Base-by-base conservation (phyloP, 305 asterid genomes). In the Fraxinus angustifolia region DNA sequence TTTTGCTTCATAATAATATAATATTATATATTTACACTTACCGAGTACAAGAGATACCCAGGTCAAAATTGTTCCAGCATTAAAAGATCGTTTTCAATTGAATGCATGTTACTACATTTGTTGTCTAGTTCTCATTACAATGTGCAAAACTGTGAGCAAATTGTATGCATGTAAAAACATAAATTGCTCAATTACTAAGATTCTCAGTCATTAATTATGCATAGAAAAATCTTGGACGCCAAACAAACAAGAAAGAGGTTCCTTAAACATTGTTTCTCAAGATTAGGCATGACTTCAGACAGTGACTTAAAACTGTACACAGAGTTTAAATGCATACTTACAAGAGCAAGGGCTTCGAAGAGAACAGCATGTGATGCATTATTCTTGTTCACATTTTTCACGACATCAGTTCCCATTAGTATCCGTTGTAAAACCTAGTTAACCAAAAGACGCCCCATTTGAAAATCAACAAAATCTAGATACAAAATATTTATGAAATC, bases 321-420 rank as follows among this genome's bases (percentile, higher is more conserved):
- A 35, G 45, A 72, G 71, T 50, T 26, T 26, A 30, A 70, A 36
- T n/a, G 50, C 38, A 83, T 80, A 91, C 98, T 93, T 91, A 96
- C 99, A 82, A 96, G 98, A 75, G 98, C 94, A 91, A 96, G 99
- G 81, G 99, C 98, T 90, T 96, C 99, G 80, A 96, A 96, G 81
- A 96, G 97, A 85, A 96, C 99, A 82, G 98, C 99, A 88, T 96
- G 99, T 31, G 99, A 96, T 77, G 99, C 99, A 86, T 96, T 96
- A 85, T 96, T 96, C 92, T 96, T 96, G 92, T 96, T 96, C 85
- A 96, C 99, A 87, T 96, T 96, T 88, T 96, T 96, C 91, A 96
- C 99, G 53, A 96, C 98, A 82, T 96, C 99, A 48, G 99, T 96
- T 85, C 98, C 98, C 97, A 96, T 92, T 62, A 96, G 92, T 86